Percentiles rank a stretch among this genome's conserved stretches.
Conservation (phyloP, 1,284 basidiomycete genomes). For the Cryptococcus depauperatus region DNA sequence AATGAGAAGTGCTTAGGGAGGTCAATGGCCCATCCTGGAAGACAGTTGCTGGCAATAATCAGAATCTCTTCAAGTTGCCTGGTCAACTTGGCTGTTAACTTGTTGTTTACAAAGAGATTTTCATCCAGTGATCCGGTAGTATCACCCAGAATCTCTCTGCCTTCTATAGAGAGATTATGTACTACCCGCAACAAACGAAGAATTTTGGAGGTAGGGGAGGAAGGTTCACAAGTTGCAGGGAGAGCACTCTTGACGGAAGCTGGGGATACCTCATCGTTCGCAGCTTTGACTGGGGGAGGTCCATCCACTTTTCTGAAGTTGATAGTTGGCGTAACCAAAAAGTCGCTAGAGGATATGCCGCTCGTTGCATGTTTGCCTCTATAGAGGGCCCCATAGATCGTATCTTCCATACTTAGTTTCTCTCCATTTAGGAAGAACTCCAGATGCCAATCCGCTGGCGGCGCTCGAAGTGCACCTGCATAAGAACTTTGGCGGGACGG, state of each 20-base stretch:
- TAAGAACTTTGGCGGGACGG: slow-evolving; percentile 61
- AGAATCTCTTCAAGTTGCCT: slow-evolving; percentile 96
- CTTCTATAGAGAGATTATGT: slow-evolving; percentile 63
- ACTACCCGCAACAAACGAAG: slow-evolving; percentile 81
- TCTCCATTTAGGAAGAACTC: slow-evolving; percentile 89
- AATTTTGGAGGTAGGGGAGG: slow-evolving; percentile 76
- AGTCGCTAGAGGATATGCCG: slow-evolving; percentile 8
- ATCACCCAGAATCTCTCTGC: slow-evolving; percentile 17
- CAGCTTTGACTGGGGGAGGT: slow-evolving; percentile 51
- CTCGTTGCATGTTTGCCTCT: slow-evolving; percentile 12
- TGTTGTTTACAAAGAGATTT: slow-evolving; percentile 91
- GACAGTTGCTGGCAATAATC: slow-evolving; percentile 93
- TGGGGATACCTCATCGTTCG: slow-evolving; percentile 30
- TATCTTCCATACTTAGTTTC: slow-evolving; percentile 71
- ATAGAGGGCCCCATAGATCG: slow-evolving; percentile 92
- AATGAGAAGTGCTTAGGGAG: slow-evolving; percentile 92
- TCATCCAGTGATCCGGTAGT: slow-evolving; percentile 51
- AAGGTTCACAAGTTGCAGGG: slow-evolving; percentile 65
- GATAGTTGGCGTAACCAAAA: slow-evolving; percentile 46
- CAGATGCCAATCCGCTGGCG: slow-evolving; percentile 91
- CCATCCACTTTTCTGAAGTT: slow-evolving; percentile 89
- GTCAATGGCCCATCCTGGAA: slow-evolving; percentile 94
- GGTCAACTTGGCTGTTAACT: slow-evolving; percentile 95
- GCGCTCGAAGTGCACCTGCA: slow-evolving; percentile 83
- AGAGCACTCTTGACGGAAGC: slow-evolving; percentile 37